These are phyloP conservation scores for Trichocladium uniseriatum DNA, from an alignment of 495 filamentous ascomycete genomes.

Conservation along the genomic window DNA sequence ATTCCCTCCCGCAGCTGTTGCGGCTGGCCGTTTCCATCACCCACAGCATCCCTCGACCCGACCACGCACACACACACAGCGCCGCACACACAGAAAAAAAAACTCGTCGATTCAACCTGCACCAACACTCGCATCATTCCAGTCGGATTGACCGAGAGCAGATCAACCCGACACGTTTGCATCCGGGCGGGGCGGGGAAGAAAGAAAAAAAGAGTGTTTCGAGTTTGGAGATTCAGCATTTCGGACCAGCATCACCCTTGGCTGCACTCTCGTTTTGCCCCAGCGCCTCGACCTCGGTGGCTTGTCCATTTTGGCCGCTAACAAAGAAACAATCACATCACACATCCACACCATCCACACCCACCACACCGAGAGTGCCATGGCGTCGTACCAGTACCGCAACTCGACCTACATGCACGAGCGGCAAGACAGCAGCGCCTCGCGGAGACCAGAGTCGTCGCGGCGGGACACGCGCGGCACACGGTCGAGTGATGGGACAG, in stretches of 20 bases:
- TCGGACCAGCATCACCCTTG: too few species aligned
- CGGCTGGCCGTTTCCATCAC: slow-evolving; percentile 6
- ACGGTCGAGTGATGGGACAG: slow-evolving; percentile 59
- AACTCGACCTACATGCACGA: slow-evolving; percentile 35
- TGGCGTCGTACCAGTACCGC: slow-evolving; percentile 40
- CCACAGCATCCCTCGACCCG: background rate
- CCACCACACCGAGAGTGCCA: slow-evolving; percentile 16
- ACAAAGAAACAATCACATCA: background rate
- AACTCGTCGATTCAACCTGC: slow-evolving; percentile 6
- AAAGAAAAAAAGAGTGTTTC: background rate
- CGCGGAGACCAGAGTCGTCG: slow-evolving; percentile 26
- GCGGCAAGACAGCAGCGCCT: slow-evolving; percentile 34
- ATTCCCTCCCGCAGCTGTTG: background rate
- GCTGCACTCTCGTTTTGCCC: background rate
- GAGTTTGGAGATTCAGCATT: background rate
- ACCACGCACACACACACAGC: slow-evolving; percentile 3
- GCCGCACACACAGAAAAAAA: slow-evolving; percentile 1
- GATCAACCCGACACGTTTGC: background rate
- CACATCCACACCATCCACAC: background rate
- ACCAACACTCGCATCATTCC: slow-evolving; percentile 1
- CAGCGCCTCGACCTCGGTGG: background rate
- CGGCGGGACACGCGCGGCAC: slow-evolving; percentile 37
- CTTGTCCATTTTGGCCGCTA: background rate
- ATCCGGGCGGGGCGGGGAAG: slow-evolving; percentile 3
- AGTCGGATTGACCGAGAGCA: background rate